Percentiles rank a stretch among this genome's conserved stretches.
phyloP scores from a whole-genome alignment of 345 rosid genomes.

The Populus tremula region DNA sequence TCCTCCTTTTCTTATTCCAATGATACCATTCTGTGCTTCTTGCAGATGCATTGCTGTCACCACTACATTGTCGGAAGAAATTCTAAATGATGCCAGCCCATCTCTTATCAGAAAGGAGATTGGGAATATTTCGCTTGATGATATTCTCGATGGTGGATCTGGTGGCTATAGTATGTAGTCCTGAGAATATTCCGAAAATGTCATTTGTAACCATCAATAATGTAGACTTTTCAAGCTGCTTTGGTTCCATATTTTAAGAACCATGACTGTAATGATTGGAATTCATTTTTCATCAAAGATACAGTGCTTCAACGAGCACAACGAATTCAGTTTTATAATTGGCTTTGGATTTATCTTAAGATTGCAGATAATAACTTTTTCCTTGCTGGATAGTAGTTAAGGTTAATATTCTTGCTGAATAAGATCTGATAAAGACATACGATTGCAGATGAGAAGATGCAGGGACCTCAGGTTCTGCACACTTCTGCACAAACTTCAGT shows the following conservation, averaged over 20 bases:
- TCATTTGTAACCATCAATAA: slow-evolving; percentile 35
- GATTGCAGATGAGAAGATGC: slow-evolving; percentile 51
- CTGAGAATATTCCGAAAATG: slow-evolving; percentile 37
- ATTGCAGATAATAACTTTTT: slow-evolving; percentile 6
- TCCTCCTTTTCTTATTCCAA: slow-evolving; percentile 5
- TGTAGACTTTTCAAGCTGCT: slow-evolving; percentile 27
- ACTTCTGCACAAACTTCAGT: slow-evolving; percentile 37
- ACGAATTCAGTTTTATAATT: slow-evolving; percentile 6
- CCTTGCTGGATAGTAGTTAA: slow-evolving; percentile 15
- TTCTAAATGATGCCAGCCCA: slow-evolving; percentile 61
- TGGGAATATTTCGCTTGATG: slow-evolving; percentile 67
- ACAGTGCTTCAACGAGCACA: slow-evolving; percentile 1
- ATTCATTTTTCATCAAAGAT: slow-evolving; percentile 11
- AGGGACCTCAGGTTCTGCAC: slow-evolving; percentile 36
- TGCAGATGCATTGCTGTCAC: slow-evolving; percentile 92
- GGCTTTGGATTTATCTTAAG: slow-evolving; percentile 12
- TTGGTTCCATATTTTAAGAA: slow-evolving; percentile 13
- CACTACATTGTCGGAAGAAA: slow-evolving; percentile 71
- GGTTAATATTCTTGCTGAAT: slow-evolving; percentile 8
- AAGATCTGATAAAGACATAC: slow-evolving; percentile 31
- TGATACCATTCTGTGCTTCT: slow-evolving; percentile 18
- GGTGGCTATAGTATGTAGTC: slow-evolving; percentile 73
- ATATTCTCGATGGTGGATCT: slow-evolving; percentile 84
- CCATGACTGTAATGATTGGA: slow-evolving; percentile 33
- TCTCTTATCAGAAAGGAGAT: slow-evolving; percentile 72